Evolutionary conservation across 441 rosid species (phyloP).

Genomic region (Eutrema salsugineum): DNA sequence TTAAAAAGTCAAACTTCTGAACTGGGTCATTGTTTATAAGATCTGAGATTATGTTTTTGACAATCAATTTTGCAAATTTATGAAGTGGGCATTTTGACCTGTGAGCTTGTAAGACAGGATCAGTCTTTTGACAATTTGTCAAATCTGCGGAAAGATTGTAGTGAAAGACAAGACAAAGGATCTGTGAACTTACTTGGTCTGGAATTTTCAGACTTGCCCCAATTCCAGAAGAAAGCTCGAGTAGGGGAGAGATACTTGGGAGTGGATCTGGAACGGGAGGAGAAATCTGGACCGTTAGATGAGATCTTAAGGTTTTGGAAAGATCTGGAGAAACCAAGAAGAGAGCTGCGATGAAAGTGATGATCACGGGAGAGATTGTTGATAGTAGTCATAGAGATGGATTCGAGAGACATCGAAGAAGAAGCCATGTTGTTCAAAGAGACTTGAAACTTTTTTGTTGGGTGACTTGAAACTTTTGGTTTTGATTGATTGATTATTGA

Average conservation of each 20-base stretch:
- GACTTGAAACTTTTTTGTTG: not conserved
- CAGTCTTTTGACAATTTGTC: not conserved
- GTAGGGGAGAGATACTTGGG: not conserved
- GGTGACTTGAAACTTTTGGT: not conserved
- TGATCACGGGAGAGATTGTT: slow-evolving; percentile 4
- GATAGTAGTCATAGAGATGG: not conserved
- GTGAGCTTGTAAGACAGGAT: not conserved
- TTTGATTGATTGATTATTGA: not conserved
- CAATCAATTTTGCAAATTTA: not conserved
- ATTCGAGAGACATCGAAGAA: slow-evolving; percentile 1
- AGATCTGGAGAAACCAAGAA: slow-evolving; percentile 20
- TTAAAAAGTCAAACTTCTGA: not conserved
- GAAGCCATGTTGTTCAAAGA: slow-evolving; percentile 7
- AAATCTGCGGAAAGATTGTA: not conserved
- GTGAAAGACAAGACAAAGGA: not conserved
- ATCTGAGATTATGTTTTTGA: not conserved
- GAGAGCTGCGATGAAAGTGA: slow-evolving; percentile 5
- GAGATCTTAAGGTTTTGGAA: slow-evolving; percentile 16
- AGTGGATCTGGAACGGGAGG: slow-evolving; percentile 10
- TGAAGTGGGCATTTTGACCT: not conserved
- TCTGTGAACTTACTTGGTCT: slow-evolving; percentile 19
- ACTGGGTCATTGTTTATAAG: not conserved
- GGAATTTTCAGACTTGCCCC: slow-evolving; percentile 11
- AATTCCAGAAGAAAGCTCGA: slow-evolving; percentile 25
- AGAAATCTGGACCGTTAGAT: slow-evolving; percentile 22